Conservation (phyloP, 2,329 filamentous ascomycete species). For the Penicillium aurantiogriseum region DNA sequence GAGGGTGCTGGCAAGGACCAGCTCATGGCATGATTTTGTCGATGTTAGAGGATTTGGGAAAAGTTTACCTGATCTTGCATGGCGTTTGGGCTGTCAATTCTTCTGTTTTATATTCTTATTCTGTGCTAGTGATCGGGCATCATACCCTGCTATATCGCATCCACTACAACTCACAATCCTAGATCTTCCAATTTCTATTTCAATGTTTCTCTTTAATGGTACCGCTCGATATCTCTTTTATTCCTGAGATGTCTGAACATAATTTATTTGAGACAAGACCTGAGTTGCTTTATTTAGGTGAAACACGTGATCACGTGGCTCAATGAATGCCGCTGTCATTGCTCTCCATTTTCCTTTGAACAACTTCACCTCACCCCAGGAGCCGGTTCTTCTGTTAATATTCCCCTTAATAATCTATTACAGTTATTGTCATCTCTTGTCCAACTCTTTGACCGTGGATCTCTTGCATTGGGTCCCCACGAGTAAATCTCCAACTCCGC, state of each 20-base stretch:
- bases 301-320: slow-evolving; percentile 20
- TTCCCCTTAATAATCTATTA: slow-evolving; percentile 1
- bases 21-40: slow-evolving; percentile 38
- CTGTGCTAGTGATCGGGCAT: slow-evolving; percentile 31
- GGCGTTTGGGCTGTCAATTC: slow-evolving; percentile 31
- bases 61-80: slow-evolving; percentile 31
- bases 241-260: background rate
- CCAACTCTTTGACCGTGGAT: background rate
- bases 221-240: background rate
- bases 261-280: background rate
- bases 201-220: background rate
- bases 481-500: slow-evolving; percentile 20
- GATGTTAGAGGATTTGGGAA: slow-evolving; percentile 14
- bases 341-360: slow-evolving; percentile 7
- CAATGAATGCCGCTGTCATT: background rate
- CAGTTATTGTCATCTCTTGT: background rate
- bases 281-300: background rate
- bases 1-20: slow-evolving; percentile 60
- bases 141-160: slow-evolving; percentile 39
- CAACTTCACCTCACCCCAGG: slow-evolving; percentile 8
- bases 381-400: slow-evolving; percentile 23
- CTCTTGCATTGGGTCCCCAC: slow-evolving; percentile 7
- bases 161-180: slow-evolving; percentile 18
- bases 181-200: slow-evolving; percentile 7
- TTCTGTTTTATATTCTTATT: slow-evolving; percentile 18